These are phyloP conservation scores for Dillenia suffruticosa DNA, from an alignment of 164 flowering plant genomes.

Conservation along the genomic window DNA sequence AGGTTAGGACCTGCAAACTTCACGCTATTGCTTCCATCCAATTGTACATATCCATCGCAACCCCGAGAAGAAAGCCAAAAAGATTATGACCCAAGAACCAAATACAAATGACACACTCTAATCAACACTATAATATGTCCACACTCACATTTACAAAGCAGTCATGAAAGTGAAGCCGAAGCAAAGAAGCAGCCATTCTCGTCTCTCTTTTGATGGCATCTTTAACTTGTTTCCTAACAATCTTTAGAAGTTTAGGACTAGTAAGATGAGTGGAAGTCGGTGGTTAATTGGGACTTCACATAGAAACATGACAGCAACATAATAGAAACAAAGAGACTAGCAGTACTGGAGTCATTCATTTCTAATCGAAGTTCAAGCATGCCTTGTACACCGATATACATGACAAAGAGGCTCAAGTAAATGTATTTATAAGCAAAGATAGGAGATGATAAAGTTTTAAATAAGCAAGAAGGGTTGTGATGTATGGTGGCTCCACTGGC, in stretches of 20 bases:
- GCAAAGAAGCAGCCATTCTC: slow-evolving; percentile 71
- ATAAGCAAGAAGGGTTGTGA: too few relatives aligned
- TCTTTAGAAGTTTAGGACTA: slow-evolving; percentile 42
- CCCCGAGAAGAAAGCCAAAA: slow-evolving; percentile 37
- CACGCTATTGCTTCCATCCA: slow-evolving; percentile 67
- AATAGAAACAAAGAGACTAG: too few relatives aligned
- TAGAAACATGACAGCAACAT: too few relatives aligned
- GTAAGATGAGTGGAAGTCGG: slow-evolving; percentile 37
- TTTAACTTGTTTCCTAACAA: slow-evolving; percentile 39
- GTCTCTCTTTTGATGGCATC: slow-evolving; percentile 53
- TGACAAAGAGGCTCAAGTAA: too few relatives aligned
- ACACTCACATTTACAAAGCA: slow-evolving; percentile 80
- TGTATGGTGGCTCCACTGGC: too few relatives aligned
- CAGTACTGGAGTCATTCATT: too few relatives aligned
- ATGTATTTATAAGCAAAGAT: too few relatives aligned
- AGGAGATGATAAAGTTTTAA: too few relatives aligned
- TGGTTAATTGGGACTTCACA: slow-evolving; percentile 41
- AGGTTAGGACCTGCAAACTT: slow-evolving; percentile 49
- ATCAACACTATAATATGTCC: too few relatives aligned
- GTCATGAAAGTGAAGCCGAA: slow-evolving; percentile 92
- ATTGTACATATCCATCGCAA: slow-evolving; percentile 69
- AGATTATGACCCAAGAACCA: neutral
- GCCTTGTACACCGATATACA: too few relatives aligned
- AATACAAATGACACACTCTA: neutral
- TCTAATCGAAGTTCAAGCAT: too few relatives aligned